Percentiles rank a stretch among this genome's conserved stretches.
These are phyloP conservation scores for Exophiala bonariae DNA, from an alignment of 2,329 filamentous ascomycete species.

Conservation along the genomic window DNA sequence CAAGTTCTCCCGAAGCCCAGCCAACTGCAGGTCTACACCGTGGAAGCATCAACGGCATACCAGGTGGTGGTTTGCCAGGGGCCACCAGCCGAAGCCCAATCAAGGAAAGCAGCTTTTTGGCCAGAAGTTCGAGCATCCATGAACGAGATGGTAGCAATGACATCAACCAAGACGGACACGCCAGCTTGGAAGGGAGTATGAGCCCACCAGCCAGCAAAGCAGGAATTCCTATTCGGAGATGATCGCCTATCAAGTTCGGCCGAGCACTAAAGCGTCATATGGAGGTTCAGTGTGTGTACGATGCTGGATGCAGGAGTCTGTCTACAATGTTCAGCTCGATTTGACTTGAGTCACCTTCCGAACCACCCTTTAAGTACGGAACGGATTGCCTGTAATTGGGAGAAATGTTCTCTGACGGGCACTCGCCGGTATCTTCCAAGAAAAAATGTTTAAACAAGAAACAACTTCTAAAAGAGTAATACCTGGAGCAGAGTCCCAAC, in stretches of 20 bases:
- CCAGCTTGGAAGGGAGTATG: constrained; percentile 36
- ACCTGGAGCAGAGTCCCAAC: too few species aligned
- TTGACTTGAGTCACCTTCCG: too few species aligned
- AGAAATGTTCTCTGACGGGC: too few species aligned
- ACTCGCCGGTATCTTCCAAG: too few species aligned
- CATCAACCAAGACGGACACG: constrained; percentile 39
- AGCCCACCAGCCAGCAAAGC: constrained; percentile 48
- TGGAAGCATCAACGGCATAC: constrained; percentile 47
- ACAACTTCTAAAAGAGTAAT: too few species aligned
- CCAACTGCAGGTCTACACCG: constrained; percentile 38
- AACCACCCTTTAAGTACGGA: too few species aligned
- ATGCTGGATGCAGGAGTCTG: too few species aligned
- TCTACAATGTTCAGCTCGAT: too few species aligned
- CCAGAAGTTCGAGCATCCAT: constrained; percentile 74
- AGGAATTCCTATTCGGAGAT: constrained; percentile 67
- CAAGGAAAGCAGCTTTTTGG: constrained; percentile 86
- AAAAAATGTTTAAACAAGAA: too few species aligned
- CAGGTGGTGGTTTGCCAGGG: constrained; percentile 27
- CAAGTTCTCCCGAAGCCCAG: constrained; percentile 26
- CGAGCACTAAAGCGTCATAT: too few species aligned
- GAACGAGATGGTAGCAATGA: constrained; percentile 46
- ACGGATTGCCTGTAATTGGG: too few species aligned
- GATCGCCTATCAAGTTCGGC: constrained; percentile 21
- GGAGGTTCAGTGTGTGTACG: too few species aligned
- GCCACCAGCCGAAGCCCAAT: constrained; percentile 73